A percentile compares a stretch with the other conserved stretches of the same genome.
These are phyloP conservation scores for Yarrowia sp. DNA, from an alignment of 805 yeast species.

Conservation along the genomic window DNA sequence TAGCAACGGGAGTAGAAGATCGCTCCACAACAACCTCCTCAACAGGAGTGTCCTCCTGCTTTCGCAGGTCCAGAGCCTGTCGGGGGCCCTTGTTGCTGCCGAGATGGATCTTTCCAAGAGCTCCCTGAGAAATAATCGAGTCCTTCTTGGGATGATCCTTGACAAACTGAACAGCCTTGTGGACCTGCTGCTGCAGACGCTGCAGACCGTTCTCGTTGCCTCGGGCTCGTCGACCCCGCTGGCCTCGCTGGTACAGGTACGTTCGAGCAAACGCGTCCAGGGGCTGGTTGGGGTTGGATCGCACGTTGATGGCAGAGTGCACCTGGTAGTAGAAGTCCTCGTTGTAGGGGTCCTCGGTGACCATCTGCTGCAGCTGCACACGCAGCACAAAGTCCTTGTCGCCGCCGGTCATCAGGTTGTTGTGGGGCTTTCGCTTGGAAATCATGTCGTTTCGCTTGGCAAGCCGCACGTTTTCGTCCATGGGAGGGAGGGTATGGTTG, in stretches of 20 bases:
- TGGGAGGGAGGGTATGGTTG: slow-evolving; percentile 14
- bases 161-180: slow-evolving; percentile 92
- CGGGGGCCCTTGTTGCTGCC: slow-evolving; percentile 79
- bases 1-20: background rate
- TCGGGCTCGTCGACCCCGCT: slow-evolving; percentile 52
- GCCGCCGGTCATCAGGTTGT: slow-evolving; percentile 95
- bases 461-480: slow-evolving; percentile 21
- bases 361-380: slow-evolving; percentile 91
- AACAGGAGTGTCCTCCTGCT: background rate
- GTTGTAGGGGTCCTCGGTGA: slow-evolving; percentile 93
- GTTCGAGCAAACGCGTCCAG: slow-evolving; percentile 88
- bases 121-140: slow-evolving; percentile 72
- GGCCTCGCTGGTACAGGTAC: slow-evolving; percentile 86
- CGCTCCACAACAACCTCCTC: slow-evolving; percentile 29
- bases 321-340: slow-evolving; percentile 97
- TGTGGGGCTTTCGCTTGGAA: slow-evolving; percentile 43
- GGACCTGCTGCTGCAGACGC: slow-evolving; percentile 97
- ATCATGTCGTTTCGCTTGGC: slow-evolving; percentile 24
- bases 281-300: slow-evolving; percentile 53
- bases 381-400: slow-evolving; percentile 95
- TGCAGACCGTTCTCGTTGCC: slow-evolving; percentile 75
- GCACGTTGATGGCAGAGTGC: slow-evolving; percentile 66
- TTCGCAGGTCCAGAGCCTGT: slow-evolving; percentile 62
- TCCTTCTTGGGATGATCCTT: slow-evolving; percentile 72
- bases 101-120: slow-evolving; percentile 80